Conservation (phyloP, 371 early-diverging fungal genomes). For the Apophysomyces variabilis region DNA sequence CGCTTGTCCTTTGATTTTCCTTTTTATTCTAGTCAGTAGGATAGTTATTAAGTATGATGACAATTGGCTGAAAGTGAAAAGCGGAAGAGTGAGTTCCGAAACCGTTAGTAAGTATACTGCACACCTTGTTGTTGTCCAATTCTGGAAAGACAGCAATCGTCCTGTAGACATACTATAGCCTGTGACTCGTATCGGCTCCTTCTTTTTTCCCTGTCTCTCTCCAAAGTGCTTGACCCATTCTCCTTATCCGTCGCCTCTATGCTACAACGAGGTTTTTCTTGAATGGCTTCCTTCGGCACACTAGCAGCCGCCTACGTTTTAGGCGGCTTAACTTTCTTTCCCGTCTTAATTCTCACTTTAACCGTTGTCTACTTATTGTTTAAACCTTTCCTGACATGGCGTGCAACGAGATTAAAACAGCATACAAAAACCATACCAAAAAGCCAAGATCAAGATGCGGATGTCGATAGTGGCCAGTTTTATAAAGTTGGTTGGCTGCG, state of each 20-base stretch:
- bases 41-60: no score
- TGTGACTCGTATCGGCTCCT: constrained; percentile 15
- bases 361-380: constrained; percentile 10
- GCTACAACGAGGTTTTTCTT: constrained; percentile 7
- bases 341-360: constrained; percentile 25
- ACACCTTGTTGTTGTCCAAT: constrained; percentile 11
- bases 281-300: constrained; percentile 13
- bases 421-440: constrained; percentile 7
- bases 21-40: no score
- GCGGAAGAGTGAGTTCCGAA: no score
- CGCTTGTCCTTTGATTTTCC: no score
- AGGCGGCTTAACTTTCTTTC: constrained; percentile 56
- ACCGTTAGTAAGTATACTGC: not conserved
- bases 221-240: not conserved
- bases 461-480: constrained; percentile 18
- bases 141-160: constrained; percentile 1
- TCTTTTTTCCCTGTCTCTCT: constrained; percentile 22
- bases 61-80: no score
- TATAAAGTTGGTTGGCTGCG: constrained; percentile 60
- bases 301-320: constrained; percentile 38
- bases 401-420: constrained; percentile 7
- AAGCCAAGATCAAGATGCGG: constrained; percentile 6
- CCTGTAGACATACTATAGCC: not conserved
- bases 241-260: not conserved
- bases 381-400: constrained; percentile 14